Evolutionary conservation across 768 basidiomycete species (phyloP), one percentile per base, ranked within the genome.

Genomic region (Boletus insuetus): DNA sequence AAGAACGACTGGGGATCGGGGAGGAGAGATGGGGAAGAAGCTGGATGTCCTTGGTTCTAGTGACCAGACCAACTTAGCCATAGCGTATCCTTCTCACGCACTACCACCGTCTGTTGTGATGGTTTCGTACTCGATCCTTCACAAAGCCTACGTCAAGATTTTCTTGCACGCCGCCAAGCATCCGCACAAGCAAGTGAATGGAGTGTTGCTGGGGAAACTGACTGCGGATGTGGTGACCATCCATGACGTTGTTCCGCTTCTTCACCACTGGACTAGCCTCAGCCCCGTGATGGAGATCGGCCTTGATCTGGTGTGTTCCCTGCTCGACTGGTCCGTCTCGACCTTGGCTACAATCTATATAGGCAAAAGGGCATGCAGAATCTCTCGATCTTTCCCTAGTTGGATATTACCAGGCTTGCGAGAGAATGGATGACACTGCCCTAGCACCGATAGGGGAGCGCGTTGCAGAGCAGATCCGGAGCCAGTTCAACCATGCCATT

Each of bases 251-350:
- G 75, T 94, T 38, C 91, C 91, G 16, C 76, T 94, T 35, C 79
- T 91, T 48, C 91, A 94, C 65, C 85, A 91, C 66, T 93, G 90
- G 90, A 90, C 89, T 8, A 85, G 80, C 61, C 76, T 94, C 50
- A 87, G 85, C 57, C 87, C 89, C 4, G 88, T 88, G 85, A 91
- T 91, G 86, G 89, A 91, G 67, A 84, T 90, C 56, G 91, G 89
- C 24, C 78, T 91, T 40, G 87, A 89, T 62, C 73, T 90, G 64
- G 89, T 89, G 60, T 60, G 84, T 72, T 29, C 17, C 32, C 38
- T 47, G 16, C 39, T 48, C 8, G 16, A 34, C 49, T 44, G 19
- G 32, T 24, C 13, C n/a, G 17, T 45, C 48, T 46, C 19, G n/a
- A 41, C 41, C 37, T 35, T 54, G 9, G 22, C 31, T 55, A 44